Evolutionary conservation across 2,329 filamentous ascomycete genomes (phyloP).

Genomic region (Fusarium liriodendri): DNA sequence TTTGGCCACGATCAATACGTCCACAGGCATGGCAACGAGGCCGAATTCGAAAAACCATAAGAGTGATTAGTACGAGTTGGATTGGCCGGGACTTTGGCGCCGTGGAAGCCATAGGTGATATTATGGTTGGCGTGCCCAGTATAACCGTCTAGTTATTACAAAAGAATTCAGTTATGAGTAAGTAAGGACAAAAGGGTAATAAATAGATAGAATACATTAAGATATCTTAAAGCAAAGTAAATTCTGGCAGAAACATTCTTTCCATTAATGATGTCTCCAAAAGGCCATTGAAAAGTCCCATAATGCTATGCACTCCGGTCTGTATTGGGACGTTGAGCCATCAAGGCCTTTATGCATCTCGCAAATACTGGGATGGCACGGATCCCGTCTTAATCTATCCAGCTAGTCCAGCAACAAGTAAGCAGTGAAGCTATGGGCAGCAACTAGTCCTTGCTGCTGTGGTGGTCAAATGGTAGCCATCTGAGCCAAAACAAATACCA

Average conservation of each 20-base stretch:
- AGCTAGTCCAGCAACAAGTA: neutral
- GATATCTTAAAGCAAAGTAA: neutral
- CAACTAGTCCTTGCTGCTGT: neutral
- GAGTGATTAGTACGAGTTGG: neutral
- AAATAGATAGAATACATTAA: neutral
- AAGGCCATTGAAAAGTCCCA: neutral
- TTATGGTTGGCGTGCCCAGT: too few relatives aligned
- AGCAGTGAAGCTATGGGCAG: too few relatives aligned
- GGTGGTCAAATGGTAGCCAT: neutral
- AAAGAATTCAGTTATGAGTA: neutral
- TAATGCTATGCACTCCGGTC: neutral
- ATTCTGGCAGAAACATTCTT: neutral
- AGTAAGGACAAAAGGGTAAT: rapidly evolving
- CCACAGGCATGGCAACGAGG: slow-evolving; percentile 25
- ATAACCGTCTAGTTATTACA: neutral
- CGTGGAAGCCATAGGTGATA: neutral
- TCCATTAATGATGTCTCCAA: neutral
- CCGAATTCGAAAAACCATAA: neutral
- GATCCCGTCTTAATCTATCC: neutral
- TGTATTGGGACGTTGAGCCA: neutral
- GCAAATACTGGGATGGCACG: neutral
- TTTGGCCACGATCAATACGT: slow-evolving; percentile 32
- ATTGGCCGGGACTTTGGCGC: neutral
- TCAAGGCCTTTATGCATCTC: neutral
- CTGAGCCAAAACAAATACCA: neutral